These are phyloP conservation scores for Ophiostoma triangulosporum DNA, from an alignment of 2,329 filamentous ascomycete species.

Conservation along the genomic window DNA sequence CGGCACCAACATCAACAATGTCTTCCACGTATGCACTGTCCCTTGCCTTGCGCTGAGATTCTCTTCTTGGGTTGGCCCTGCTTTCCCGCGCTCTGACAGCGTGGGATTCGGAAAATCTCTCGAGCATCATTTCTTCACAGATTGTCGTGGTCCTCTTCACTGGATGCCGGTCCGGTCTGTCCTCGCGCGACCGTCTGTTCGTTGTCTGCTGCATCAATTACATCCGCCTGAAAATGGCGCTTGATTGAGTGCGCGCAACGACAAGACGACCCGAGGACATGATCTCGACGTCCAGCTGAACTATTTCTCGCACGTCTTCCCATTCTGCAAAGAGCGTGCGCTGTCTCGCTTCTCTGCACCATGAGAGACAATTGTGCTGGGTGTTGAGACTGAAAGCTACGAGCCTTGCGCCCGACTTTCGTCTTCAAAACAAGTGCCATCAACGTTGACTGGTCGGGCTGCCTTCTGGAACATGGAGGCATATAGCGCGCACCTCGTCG, in stretches of 20 bases:
- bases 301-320: conserved; percentile 47
- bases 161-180: conserved; percentile 27
- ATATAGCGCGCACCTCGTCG: not conserved
- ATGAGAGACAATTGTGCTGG: conserved; percentile 33
- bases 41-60: conserved; percentile 1
- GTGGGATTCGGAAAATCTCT: not conserved
- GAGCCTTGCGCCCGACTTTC: conserved; percentile 35
- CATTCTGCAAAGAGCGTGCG: conserved; percentile 36
- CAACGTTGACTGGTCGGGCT: conserved; percentile 17
- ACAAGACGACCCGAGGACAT: not conserved
- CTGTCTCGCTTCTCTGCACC: not conserved
- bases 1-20: conserved; percentile 8
- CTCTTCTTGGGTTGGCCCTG: not conserved
- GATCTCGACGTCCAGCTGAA: conserved; percentile 53
- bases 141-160: conserved; percentile 77
- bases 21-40: conserved; percentile 13
- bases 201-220: not conserved
- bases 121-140: conserved; percentile 30
- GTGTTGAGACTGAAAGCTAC: conserved; percentile 64
- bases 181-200: too few species aligned
- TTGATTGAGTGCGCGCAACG: not conserved
- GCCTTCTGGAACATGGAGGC: not conserved
- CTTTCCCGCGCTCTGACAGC: not conserved
- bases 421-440: conserved; percentile 64
- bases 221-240: not conserved